Percentiles rank a stretch among this genome's conserved stretches.
These are phyloP conservation scores for Rhizomucor pusillus DNA, from an alignment of 371 early-diverging fungal species.

Conservation along the genomic window DNA sequence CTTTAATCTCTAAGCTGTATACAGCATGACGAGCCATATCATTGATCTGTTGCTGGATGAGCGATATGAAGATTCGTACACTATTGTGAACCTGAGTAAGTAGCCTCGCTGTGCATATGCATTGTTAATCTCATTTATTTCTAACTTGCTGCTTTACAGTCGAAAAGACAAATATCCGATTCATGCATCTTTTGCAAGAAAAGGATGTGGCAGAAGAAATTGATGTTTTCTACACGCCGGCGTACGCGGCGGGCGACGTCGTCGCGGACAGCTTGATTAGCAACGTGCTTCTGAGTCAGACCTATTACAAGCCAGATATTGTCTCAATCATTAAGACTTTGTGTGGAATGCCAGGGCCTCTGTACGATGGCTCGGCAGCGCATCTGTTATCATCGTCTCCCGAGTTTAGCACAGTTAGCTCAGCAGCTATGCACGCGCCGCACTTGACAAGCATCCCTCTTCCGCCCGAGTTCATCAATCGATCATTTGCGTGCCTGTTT, in stretches of 20 bases:
- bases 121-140: not conserved
- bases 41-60: conserved; percentile 28
- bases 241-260: conserved; percentile 53
- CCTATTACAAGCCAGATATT: conserved; percentile 52
- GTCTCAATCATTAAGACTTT: conserved; percentile 49
- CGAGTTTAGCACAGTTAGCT: conserved; percentile 21
- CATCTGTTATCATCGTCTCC: conserved; percentile 20
- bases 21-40: conserved; percentile 40
- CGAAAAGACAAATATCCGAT: conserved; percentile 50
- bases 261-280: conserved; percentile 42
- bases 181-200: conserved; percentile 40
- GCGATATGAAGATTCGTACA: conserved; percentile 20
- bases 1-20: too few relatives aligned
- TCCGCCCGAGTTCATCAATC: conserved; percentile 35
- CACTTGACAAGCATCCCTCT: conserved; percentile 37
- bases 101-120: not conserved
- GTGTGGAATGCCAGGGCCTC: conserved; percentile 49
- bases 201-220: conserved; percentile 36
- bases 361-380: conserved; percentile 18
- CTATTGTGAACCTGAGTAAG: conserved; percentile 33
- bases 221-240: conserved; percentile 39
- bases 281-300: conserved; percentile 47
- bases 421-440: conserved; percentile 14
- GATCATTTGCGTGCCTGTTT: conserved; percentile 38
- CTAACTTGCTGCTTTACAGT: conserved; percentile 7